Conservation (phyloP, 2,329 filamentous ascomycete genomes). For the Colletotrichum horii region DNA sequence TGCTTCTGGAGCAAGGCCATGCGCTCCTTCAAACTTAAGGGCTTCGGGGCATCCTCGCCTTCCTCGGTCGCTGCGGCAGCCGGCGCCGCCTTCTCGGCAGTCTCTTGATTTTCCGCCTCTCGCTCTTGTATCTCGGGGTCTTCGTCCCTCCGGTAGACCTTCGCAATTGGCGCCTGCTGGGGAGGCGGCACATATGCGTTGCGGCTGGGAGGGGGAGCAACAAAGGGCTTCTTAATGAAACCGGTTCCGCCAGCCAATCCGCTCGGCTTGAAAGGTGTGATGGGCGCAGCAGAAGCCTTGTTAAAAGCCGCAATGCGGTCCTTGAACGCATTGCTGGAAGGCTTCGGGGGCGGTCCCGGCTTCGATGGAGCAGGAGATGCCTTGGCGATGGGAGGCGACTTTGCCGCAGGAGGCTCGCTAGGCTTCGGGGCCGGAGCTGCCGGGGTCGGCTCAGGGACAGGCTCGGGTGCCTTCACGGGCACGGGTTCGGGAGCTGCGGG, state of each 20-base stretch:
- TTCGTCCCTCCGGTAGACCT: constrained; percentile 85
- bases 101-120: constrained; percentile 69
- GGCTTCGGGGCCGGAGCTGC: constrained; percentile 41
- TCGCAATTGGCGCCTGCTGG: constrained; percentile 73
- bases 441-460: constrained; percentile 30
- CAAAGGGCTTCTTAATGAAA: constrained; percentile 97
- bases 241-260: constrained; percentile 63
- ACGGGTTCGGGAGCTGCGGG: constrained; percentile 39
- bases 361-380: constrained; percentile 39
- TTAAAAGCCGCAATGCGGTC: constrained; percentile 99
- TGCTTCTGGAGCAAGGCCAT: constrained; percentile 94
- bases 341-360: constrained; percentile 75
- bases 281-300: constrained; percentile 81
- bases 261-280: constrained; percentile 87
- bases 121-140: constrained; percentile 75
- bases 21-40: constrained; percentile 90
- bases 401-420: constrained; percentile 33
- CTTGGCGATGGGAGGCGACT: constrained; percentile 46
- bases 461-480: constrained; percentile 33
- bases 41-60: constrained; percentile 81
- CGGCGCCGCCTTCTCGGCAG: constrained; percentile 71
- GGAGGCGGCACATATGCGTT: constrained; percentile 86
- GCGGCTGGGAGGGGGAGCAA: constrained; percentile 90
- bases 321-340: constrained; percentile 78
- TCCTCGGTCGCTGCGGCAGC: constrained; percentile 51